Percentiles rank a stretch among this genome's conserved stretches.
These are phyloP conservation scores for Macrocybe gigantea DNA, from an alignment of 768 basidiomycete genomes.

Conservation along the genomic window DNA sequence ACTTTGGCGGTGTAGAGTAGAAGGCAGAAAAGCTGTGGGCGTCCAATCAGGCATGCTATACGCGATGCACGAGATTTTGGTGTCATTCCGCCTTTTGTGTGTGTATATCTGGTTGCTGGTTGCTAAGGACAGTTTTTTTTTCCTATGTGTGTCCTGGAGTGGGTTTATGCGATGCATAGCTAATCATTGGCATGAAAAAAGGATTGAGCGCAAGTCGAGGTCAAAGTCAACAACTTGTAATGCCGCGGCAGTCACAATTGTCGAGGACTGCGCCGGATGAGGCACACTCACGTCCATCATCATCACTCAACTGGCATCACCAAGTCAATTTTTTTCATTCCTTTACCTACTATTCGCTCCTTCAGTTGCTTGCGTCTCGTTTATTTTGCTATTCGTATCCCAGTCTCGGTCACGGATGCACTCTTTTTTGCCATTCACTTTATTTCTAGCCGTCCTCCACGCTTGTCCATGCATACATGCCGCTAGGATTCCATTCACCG, in stretches of 20 bases:
- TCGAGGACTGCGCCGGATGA: not conserved
- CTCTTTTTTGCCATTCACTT: constrained; percentile 37
- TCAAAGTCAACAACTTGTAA: too few relatives aligned
- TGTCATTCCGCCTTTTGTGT: too few relatives aligned
- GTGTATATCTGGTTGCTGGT: too few relatives aligned
- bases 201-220: too few relatives aligned
- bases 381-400: constrained; percentile 13
- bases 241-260: not conserved
- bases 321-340: constrained; percentile 1
- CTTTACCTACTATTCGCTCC: constrained; percentile 13
- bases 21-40: too few relatives aligned
- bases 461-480: constrained; percentile 25
- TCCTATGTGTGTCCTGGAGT: too few relatives aligned
- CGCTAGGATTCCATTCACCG: constrained; percentile 32
- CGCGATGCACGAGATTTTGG: too few relatives aligned
- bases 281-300: not conserved
- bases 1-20: too few relatives aligned
- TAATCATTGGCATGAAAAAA: too few relatives aligned
- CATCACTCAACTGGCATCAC: not conserved
- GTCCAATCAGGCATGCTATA: too few relatives aligned
- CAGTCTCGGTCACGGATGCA: constrained; percentile 21
- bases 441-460: constrained; percentile 33
- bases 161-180: too few relatives aligned
- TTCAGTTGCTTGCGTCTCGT: constrained; percentile 11
- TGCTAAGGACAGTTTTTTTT: too few relatives aligned